These are phyloP conservation scores for Mitragyna speciosa DNA, from an alignment of 257 asterid genomes.

Conservation along the genomic window DNA sequence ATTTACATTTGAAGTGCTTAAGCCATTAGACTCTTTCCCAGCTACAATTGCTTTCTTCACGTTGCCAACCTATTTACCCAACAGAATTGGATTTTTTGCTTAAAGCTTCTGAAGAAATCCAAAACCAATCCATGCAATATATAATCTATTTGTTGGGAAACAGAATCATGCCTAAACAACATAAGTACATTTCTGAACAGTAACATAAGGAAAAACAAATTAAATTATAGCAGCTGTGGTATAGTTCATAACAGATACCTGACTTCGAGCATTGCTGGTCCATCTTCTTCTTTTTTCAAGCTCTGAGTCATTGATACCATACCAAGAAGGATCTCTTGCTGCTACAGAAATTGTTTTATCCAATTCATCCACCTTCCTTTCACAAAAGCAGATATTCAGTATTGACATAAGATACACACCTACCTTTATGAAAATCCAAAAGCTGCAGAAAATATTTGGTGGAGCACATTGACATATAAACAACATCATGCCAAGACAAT, in stretches of 20 bases:
- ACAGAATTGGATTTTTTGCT: neutral
- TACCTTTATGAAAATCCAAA: conserved; percentile 7
- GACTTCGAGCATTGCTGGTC: conserved; percentile 85
- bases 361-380: conserved; percentile 94
- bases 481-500: neutral
- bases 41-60: conserved; percentile 63
- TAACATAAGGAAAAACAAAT: neutral
- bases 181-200: neutral
- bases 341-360: conserved; percentile 89
- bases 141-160: neutral
- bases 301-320: conserved; percentile 74
- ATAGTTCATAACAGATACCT: conserved; percentile 44
- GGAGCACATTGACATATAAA: conserved; percentile 5
- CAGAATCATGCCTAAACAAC: neutral
- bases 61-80: conserved; percentile 60
- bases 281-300: conserved; percentile 88
- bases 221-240: neutral
- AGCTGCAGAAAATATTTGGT: neutral
- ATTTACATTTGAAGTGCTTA: conserved; percentile 63
- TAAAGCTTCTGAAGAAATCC: neutral
- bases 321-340: conserved; percentile 73
- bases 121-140: neutral
- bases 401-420: conserved; percentile 18
- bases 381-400: conserved; percentile 53
- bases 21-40: conserved; percentile 58